Base-by-base conservation (phyloP, 2,329 filamentous ascomycete genomes). In the Trichoderma semiorbis region DNA sequence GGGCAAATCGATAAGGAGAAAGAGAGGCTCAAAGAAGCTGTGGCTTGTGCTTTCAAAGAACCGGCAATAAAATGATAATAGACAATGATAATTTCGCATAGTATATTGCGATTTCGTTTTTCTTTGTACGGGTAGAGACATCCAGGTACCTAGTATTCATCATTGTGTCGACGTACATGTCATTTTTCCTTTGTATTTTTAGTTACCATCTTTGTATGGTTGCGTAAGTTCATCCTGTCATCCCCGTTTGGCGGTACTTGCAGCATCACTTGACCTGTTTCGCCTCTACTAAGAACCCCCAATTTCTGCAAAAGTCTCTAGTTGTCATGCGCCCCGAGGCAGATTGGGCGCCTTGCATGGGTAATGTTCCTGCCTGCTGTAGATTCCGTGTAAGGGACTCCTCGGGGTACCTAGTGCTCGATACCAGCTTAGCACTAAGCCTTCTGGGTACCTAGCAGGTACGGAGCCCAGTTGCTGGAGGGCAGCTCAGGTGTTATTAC, bases 221-320 rank as follows among this genome's bases (percentile, higher is more conserved):
- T 53, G 47, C 47, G 47, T 24, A 57, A 28, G 24, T 14, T 34
- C 10, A 11, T 18, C 16, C 30, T 32, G 55, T 39, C 24, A 47
- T 30, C 39, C 62, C 62, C 7, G 16, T 63, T 47, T 63, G 55
- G 28, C 36, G 26, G 24, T 43, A 30, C 26, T 68, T 43, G 65
- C 26, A 39, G 18, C 28, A 39, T 68, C 65, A 60, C 55, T 68
- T 68, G 65, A 68, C 65, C 65, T 32, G 53, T 43, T 24, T 64
- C 36, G 62, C 26, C 57, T 32, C 57, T 24, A 14, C 57, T 60
- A 60, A 50, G 62, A 64, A 50, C 11, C 39, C 12, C 11, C 4
- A 28, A n/a, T 50, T 50, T 18, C 18, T 32, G 18, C 16, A 26
- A 39, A 39, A 12, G n/a, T 36, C 32, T 36, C 24, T 58, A 8